Percentiles rank a stretch among this genome's conserved stretches.
phyloP scores from a whole-genome alignment of 2,329 filamentous ascomycete species.

The Penicillium frequentans region DNA sequence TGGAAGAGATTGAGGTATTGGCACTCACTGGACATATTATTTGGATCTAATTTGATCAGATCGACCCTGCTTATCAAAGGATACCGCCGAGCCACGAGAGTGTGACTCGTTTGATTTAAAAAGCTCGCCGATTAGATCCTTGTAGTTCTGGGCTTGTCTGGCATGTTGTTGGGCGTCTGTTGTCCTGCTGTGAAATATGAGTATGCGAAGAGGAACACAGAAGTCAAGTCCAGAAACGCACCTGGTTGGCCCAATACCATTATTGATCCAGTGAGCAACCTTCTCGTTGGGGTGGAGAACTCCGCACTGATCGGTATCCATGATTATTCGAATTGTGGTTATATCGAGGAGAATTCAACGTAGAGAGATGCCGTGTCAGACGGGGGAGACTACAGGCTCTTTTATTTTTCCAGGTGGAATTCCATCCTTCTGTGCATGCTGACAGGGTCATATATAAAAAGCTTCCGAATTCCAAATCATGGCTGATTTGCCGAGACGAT shows the following conservation, averaged over 20 bases:
- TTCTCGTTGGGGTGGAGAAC: not conserved
- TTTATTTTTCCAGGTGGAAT: not conserved
- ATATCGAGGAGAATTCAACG: not conserved
- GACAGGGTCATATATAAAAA: not conserved
- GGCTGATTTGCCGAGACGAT: not conserved
- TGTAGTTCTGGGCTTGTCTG: not conserved
- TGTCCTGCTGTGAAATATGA: not conserved
- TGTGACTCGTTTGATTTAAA: not conserved
- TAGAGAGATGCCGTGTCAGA: not conserved
- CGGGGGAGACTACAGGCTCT: not conserved
- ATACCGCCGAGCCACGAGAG: not conserved
- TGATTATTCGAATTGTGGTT: not conserved
- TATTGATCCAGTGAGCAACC: not conserved
- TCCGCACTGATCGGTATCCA: not conserved
- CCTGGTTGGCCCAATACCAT: not conserved
- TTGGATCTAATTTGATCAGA: not conserved
- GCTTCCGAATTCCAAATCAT: not conserved
- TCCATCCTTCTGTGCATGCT: not conserved
- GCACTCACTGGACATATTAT: not conserved
- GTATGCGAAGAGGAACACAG: not conserved
- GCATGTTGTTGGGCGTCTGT: not conserved
- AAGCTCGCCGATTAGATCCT: not conserved
- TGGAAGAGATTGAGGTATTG: not conserved
- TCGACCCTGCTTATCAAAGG: not conserved
- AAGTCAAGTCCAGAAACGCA: not conserved